Percentiles rank a stretch among this genome's conserved stretches.
Conservation (phyloP, 768 basidiomycete species). For the Trametes cinnabarina region DNA sequence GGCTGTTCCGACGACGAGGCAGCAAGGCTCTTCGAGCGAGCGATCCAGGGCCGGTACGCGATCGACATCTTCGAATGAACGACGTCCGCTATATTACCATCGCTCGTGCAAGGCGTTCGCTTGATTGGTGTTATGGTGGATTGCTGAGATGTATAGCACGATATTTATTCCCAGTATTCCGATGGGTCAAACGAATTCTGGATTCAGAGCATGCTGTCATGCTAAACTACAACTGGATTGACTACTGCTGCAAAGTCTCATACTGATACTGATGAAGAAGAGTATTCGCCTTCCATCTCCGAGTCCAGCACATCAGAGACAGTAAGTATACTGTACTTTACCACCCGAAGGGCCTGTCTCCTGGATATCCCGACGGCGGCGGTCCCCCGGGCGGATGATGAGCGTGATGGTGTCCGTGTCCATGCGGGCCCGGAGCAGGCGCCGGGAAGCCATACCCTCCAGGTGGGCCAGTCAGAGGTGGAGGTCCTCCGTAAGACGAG, state of each 20-base stretch:
- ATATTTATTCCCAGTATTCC: not conserved
- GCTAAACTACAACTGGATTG: too few species aligned
- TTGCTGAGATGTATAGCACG: not conserved
- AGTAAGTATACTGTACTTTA: not conserved
- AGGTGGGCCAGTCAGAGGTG: slow-evolving; percentile 9
- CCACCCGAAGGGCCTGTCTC: slow-evolving; percentile 5
- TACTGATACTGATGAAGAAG: slow-evolving; percentile 6
- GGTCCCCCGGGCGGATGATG: slow-evolving; percentile 7
- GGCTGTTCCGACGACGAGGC: slow-evolving; percentile 30
- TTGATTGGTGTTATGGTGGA: too few species aligned
- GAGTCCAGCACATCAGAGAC: too few species aligned
- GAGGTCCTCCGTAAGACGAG: not conserved
- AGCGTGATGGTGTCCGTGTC: not conserved
- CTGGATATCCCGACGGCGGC: slow-evolving; percentile 2
- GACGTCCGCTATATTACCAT: not conserved
- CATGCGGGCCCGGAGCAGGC: slow-evolving; percentile 4
- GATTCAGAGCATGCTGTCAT: too few species aligned
- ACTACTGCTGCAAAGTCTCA: too few species aligned
- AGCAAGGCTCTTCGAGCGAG: slow-evolving; percentile 31
- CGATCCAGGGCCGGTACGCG: slow-evolving; percentile 41
- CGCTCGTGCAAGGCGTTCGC: too few species aligned
- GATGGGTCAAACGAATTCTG: too few species aligned
- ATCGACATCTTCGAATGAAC: slow-evolving; percentile 45
- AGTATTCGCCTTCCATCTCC: not conserved
- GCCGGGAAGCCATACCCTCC: slow-evolving; percentile 14